Evolutionary conservation across 176 grass and related monocot species (phyloP).

Genomic region (Cymbopogon citratus): DNA sequence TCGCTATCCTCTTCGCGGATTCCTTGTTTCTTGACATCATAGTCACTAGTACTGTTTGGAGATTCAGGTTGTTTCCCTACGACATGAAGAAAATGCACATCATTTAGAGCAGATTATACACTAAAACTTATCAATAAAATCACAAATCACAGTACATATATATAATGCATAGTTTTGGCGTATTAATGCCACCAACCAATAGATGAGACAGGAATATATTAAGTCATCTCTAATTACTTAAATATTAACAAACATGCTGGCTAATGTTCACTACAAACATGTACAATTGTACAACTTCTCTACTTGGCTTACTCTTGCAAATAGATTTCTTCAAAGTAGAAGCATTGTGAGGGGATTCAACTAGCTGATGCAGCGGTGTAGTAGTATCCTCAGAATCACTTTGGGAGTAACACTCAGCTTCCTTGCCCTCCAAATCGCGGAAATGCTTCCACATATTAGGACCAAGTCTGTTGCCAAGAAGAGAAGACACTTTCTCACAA

Average conservation of each 20-base stretch:
- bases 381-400: neutral
- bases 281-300: neutral
- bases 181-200: neutral
- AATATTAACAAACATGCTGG: neutral
- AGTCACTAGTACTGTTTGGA: neutral
- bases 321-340: conserved; percentile 8
- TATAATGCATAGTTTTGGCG: neutral
- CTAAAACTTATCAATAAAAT: neutral
- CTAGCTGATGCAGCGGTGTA: neutral
- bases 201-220: neutral
- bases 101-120: neutral
- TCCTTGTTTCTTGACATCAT: conserved; percentile 1
- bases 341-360: neutral
- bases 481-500: conserved; percentile 33
- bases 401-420: neutral
- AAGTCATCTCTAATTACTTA: neutral
- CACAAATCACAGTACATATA: too few relatives aligned
- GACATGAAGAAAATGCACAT: neutral
- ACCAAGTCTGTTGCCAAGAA: neutral
- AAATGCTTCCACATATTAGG: neutral
- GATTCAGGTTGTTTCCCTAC: conserved; percentile 7
- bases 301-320: conserved; percentile 1
- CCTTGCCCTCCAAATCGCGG: neutral
- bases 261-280: neutral
- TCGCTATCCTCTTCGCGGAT: conserved; percentile 17